phyloP scores from a whole-genome alignment of 768 basidiomycete species.

The Termitomyces sp. region DNA sequence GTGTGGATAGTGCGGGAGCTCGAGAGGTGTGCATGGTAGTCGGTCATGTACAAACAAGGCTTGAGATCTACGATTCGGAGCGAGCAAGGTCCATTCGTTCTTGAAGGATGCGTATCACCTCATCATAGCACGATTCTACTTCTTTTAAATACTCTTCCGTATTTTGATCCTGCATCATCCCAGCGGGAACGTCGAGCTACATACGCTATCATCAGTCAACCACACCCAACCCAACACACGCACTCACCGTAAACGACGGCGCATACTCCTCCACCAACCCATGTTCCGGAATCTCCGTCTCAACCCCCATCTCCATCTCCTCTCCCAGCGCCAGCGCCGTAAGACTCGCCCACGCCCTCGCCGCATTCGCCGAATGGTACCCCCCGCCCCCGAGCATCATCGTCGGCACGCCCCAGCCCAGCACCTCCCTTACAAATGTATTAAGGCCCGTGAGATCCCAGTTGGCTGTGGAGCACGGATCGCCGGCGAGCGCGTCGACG shows the following conservation, averaged over 20 bases:
- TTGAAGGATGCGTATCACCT: slow-evolving; percentile 26
- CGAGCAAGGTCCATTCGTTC: slow-evolving; percentile 20
- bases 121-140: slow-evolving; percentile 39
- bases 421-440: slow-evolving; percentile 58
- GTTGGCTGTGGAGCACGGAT: slow-evolving; percentile 74
- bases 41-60: too few relatives aligned
- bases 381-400: slow-evolving; percentile 85
- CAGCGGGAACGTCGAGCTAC: slow-evolving; percentile 65
- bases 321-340: slow-evolving; percentile 67
- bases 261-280: slow-evolving; percentile 66
- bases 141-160: slow-evolving; percentile 48
- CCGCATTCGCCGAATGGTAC: slow-evolving; percentile 79
- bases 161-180: slow-evolving; percentile 76
- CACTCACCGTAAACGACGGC: slow-evolving; percentile 63
- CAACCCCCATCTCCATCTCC: slow-evolving; percentile 51
- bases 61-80: too few relatives aligned
- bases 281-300: slow-evolving; percentile 76
- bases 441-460: slow-evolving; percentile 54
- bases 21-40: too few relatives aligned
- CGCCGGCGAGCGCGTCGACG: slow-evolving; percentile 81
- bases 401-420: slow-evolving; percentile 7
- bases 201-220: too few relatives aligned
- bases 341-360: slow-evolving; percentile 82
- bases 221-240: neutral
- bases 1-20: too few relatives aligned